Conservation (phyloP, 2,329 filamentous ascomycete species). For the Penicillium sp. region DNA sequence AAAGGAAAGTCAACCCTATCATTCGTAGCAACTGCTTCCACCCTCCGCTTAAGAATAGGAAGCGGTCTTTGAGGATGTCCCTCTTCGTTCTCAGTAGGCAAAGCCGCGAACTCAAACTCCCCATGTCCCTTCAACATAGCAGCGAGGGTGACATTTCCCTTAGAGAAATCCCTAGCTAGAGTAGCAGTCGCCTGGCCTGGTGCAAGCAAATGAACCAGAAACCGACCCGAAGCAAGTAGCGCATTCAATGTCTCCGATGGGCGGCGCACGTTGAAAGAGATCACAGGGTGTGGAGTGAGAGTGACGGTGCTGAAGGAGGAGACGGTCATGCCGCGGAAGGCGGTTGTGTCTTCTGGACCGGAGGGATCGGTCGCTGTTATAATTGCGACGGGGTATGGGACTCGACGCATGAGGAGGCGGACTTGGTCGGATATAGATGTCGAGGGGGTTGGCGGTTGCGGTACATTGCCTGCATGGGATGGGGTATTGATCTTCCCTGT, state of each 20-base stretch:
- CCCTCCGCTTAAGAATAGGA: slow-evolving; percentile 30
- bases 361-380: slow-evolving; percentile 50
- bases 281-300: slow-evolving; percentile 54
- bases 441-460: not conserved
- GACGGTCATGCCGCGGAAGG: slow-evolving; percentile 56
- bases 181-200: slow-evolving; percentile 33
- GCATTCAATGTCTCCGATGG: slow-evolving; percentile 58
- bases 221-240: slow-evolving; percentile 46
- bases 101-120: slow-evolving; percentile 30
- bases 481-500: not conserved
- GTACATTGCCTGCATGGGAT: not conserved
- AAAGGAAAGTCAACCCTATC: slow-evolving; percentile 37
- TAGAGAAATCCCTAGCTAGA: slow-evolving; percentile 43
- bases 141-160: slow-evolving; percentile 39
- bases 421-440: slow-evolving; percentile 37
- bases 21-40: not conserved
- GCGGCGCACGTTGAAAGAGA: slow-evolving; percentile 61
- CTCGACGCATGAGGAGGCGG: slow-evolving; percentile 53
- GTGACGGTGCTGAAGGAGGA: slow-evolving; percentile 63
- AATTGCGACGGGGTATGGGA: slow-evolving; percentile 59
- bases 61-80: slow-evolving; percentile 18
- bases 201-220: slow-evolving; percentile 55
- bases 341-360: slow-evolving; percentile 23
- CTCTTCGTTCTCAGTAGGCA: slow-evolving; percentile 5
- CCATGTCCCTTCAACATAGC: slow-evolving; percentile 28